A percentile compares a stretch with the other conserved stretches of the same genome.
Evolutionary conservation across 2,329 filamentous ascomycete genomes (phyloP).

Genomic region (Pestalotiopsis sp.): DNA sequence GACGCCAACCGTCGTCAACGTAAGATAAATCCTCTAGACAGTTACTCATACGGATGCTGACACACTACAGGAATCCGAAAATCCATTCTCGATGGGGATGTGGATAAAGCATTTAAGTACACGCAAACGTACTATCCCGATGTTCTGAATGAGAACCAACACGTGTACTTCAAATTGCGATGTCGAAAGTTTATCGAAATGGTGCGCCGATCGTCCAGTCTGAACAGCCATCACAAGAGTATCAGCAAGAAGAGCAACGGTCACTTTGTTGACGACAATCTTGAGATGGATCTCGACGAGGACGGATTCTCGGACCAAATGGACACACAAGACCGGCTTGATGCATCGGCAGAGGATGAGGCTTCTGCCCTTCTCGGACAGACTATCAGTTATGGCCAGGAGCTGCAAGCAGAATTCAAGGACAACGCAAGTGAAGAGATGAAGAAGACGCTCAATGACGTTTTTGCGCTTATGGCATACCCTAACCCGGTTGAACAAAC

Average conservation of each 20-base stretch:
- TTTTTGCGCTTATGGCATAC: slow-evolving; percentile 88
- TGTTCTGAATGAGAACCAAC: slow-evolving; percentile 77
- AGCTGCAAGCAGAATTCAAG: slow-evolving; percentile 76
- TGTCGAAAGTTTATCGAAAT: slow-evolving; percentile 96
- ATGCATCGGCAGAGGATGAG: slow-evolving; percentile 22
- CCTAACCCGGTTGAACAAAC: slow-evolving; percentile 74
- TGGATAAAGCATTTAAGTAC: slow-evolving; percentile 84
- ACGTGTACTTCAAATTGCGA: slow-evolving; percentile 84
- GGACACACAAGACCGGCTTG: slow-evolving; percentile 53
- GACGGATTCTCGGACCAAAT: slow-evolving; percentile 47
- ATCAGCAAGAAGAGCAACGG: slow-evolving; percentile 44
- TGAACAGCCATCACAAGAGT: slow-evolving; percentile 49
- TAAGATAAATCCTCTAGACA: slow-evolving; percentile 46
- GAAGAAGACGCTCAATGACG: slow-evolving; percentile 74
- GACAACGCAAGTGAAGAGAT: slow-evolving; percentile 71
- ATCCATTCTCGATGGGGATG: slow-evolving; percentile 87
- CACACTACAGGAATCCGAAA: slow-evolving; percentile 72
- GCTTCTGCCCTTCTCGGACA: slow-evolving; percentile 58
- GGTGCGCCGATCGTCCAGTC: slow-evolving; percentile 74
- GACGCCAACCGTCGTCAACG: slow-evolving; percentile 87
- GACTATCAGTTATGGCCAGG: slow-evolving; percentile 78
- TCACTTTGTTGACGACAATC: slow-evolving; percentile 49
- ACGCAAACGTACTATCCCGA: slow-evolving; percentile 78
- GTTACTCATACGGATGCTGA: slow-evolving; percentile 10
- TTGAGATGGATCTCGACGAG: slow-evolving; percentile 52